Base-by-base conservation (phyloP, 2,329 filamentous ascomycete species). In the Colletotrichum sp. region DNA sequence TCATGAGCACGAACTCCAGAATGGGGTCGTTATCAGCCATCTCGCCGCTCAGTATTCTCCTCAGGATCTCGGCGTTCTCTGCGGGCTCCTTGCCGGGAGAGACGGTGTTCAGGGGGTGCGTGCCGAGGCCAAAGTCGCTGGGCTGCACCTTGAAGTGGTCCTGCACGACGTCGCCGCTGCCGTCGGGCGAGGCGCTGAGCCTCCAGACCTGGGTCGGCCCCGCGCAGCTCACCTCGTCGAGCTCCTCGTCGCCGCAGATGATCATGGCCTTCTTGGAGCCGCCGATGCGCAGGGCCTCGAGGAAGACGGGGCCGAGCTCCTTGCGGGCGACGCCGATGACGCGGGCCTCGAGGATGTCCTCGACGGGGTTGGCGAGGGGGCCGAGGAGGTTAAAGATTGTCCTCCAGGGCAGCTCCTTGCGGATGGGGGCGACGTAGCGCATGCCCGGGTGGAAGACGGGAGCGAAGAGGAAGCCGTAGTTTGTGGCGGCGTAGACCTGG, bases 351-450 rank as follows among this genome's bases (percentile, higher is more conserved):
- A 99, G 92, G 44, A 91, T 85, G 80, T 93, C 92, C 81, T 98
- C 95, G 21, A 98, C 91, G 0, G 97, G 97, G 85, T 99, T 99
- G 62, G 96, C 94, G 32, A 99, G 89, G 0, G 97, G 97, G 0
- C 97, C 97, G 66, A 99, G 91, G 18, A 99, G 92, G 86, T 99
- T 99, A 92, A 99, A 99, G 79, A 99, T 96, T 3, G 97, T 99
- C 80, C 97, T 93, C 90, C 97, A 96, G 75, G 96, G 96, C 26
- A 99, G 91, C 83, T 98, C 94, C 82, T 92, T 95, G 77, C 97
- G 94, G 78, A 98, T 93, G 3, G 94, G 92, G 6, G 96, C 95
- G 52, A 97, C 96, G 84, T 96, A 93, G 83, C 92, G 93, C 94
- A 99, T 98, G 64, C 96, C 96, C 0, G 96, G 95, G 86, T 99